Conservation (phyloP, 1,139 yeast species). For the Arxiozyma slooffiae region DNA sequence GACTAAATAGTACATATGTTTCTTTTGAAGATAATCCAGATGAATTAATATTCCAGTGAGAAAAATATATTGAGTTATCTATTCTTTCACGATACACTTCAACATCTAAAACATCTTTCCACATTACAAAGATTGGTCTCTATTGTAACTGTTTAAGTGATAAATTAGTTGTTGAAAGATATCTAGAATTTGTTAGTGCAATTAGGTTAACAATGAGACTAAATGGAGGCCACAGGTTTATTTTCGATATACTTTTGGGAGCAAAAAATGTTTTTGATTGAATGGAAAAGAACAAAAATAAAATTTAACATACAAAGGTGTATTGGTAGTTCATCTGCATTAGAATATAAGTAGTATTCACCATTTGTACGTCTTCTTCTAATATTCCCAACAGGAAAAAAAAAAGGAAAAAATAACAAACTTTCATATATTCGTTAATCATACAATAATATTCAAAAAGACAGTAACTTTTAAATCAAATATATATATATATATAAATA, state of each 20-base stretch:
- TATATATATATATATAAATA: too few species aligned
- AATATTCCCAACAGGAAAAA: not conserved
- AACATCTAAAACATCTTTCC: not conserved
- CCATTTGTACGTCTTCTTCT: not conserved
- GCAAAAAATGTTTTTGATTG: slow-evolving; percentile 34
- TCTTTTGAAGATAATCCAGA: slow-evolving; percentile 31
- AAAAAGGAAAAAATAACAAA: too few species aligned
- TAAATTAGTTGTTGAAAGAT: slow-evolving; percentile 25
- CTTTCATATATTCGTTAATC: not conserved
- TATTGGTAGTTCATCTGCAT: too few species aligned
- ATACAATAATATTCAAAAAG: too few species aligned
- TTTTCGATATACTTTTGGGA: slow-evolving; percentile 35
- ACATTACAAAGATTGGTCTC: slow-evolving; percentile 1
- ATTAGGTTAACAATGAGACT: slow-evolving; percentile 34
- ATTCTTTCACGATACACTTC: slow-evolving; percentile 18
- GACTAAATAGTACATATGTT: slow-evolving; percentile 25
- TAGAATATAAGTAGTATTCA: too few species aligned
- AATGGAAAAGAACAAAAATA: slow-evolving; percentile 23
- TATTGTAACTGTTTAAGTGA: slow-evolving; percentile 14
- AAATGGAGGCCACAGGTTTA: slow-evolving; percentile 40
- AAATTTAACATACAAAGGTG: not conserved
- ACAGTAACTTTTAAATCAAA: too few species aligned
- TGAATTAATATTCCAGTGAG: slow-evolving; percentile 26
- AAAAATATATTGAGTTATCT: slow-evolving; percentile 26
- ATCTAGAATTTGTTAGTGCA: slow-evolving; percentile 34